Evolutionary conservation across 163 green algal genomes (phyloP), one percentile per base, ranked within the genome.

Genomic region (Chlamydomonas reinhardtii): DNA sequence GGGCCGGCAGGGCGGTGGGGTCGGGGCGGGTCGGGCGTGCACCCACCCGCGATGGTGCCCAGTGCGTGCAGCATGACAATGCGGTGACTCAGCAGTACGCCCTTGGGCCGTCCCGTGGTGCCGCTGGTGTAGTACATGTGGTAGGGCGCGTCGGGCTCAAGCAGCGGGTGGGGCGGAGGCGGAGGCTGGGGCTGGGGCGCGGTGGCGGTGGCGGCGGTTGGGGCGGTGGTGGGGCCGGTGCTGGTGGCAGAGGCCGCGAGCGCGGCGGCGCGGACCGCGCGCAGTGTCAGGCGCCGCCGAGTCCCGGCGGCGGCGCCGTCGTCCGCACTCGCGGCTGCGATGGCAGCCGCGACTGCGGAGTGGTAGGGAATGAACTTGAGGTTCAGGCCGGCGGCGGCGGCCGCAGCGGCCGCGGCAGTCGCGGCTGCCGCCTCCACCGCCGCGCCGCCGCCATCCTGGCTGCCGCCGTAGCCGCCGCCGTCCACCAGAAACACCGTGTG

Each of bases 61-160:
- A 97, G 48, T 0, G 96, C 96, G 83, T 99, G 96, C 43, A 89
- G 70, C 66, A 94, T 81, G 5, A 98, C 95, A 37, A 96, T 93
- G 5, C 76, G 73, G 73, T 97, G 94, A 64, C 89, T 97, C 65
- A 98, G 94, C 65, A 97, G 61, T 32, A 98, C 96, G 19, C 93
- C 95, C 87, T 98, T 98, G 56, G 96, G 94, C 75, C 89, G 85
- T 12, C 96, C 95, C 14, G 96, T 98, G 31, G 96, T 98, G 27
- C 96, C 94, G 43, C 83, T 92, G 56, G 94, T 97, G 90, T 94
- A 95, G 92, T 98, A 98, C 92, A 98, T 91, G 78, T 97, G 94
- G 64, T 91, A 95, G 0, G 87, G 89, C 69, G 95, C 93, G n/a
- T 95, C 91, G 0, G 64, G 77, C 24, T 70, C 59, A 74, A 14